phyloP scores from a whole-genome alignment of 352 stramenopile species.

The Phytophthora hybrid region DNA sequence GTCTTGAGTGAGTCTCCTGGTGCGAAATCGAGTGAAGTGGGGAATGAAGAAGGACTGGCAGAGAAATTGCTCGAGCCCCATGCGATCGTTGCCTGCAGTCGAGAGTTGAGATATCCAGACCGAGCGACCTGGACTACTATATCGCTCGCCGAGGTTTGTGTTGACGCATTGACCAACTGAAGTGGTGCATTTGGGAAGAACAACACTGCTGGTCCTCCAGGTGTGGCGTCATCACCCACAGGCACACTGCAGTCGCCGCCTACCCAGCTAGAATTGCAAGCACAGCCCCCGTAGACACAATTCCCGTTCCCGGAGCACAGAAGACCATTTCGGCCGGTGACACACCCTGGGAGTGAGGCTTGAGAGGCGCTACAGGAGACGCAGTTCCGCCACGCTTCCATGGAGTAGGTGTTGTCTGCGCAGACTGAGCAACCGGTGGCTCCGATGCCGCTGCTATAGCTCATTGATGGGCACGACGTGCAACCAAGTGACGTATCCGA shows the following conservation, averaged over 20 bases:
- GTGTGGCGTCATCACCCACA: not conserved
- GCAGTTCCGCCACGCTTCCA: constrained; percentile 65
- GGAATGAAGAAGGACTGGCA: constrained; percentile 16
- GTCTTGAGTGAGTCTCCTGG: constrained; percentile 32
- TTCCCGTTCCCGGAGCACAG: constrained; percentile 64
- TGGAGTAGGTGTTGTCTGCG: constrained; percentile 46
- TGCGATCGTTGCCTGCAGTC: constrained; percentile 26
- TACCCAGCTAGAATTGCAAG: constrained; percentile 51
- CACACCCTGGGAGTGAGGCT: constrained; percentile 45
- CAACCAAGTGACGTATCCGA: constrained; percentile 40
- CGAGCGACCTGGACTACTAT: constrained; percentile 48
- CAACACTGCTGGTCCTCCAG: constrained; percentile 43
- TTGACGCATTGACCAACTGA: constrained; percentile 29
- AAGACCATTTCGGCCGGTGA: constrained; percentile 61
- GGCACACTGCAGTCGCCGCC: constrained; percentile 55
- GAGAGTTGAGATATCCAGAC: constrained; percentile 30
- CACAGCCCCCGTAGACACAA: constrained; percentile 63
- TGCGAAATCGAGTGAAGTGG: constrained; percentile 31
- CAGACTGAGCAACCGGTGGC: constrained; percentile 48
- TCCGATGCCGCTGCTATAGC: constrained; percentile 27
- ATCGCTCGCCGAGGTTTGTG: constrained; percentile 11
- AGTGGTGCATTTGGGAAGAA: constrained; percentile 52
- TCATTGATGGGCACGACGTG: constrained; percentile 55
- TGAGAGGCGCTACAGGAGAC: constrained; percentile 49
- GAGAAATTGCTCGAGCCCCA: constrained; percentile 52